These are phyloP conservation scores for Verticillium klebahnii DNA, from an alignment of 2,329 filamentous ascomycete genomes.

Conservation along the genomic window DNA sequence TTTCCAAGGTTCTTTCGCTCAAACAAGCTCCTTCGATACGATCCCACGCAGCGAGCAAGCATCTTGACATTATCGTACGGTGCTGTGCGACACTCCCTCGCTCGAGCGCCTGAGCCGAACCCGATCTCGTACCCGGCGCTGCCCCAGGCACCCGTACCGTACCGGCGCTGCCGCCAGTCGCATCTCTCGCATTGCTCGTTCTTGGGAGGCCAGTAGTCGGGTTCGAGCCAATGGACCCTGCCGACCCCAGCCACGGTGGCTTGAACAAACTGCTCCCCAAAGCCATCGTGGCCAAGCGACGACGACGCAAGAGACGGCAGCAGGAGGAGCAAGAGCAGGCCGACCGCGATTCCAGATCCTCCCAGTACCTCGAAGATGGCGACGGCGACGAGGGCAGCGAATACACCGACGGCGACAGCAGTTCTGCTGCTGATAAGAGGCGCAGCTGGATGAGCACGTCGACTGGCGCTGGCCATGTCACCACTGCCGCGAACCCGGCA, in stretches of 20 bases:
- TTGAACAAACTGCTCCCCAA: slow-evolving; percentile 51
- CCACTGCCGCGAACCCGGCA: too few species aligned
- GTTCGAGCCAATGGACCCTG: not conserved
- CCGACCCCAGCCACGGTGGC: slow-evolving; percentile 18
- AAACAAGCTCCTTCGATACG: too few species aligned
- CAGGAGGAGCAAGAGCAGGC: slow-evolving; percentile 28
- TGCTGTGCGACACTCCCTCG: too few species aligned
- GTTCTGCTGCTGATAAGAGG: slow-evolving; percentile 20
- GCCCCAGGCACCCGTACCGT: not conserved
- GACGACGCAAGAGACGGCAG: slow-evolving; percentile 35
- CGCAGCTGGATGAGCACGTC: slow-evolving; percentile 11
- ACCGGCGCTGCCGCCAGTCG: not conserved
- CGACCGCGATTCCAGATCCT: not conserved
- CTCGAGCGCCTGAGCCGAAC: not conserved
- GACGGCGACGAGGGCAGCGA: not conserved
- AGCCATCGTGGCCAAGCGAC: slow-evolving; percentile 43
- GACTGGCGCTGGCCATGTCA: too few species aligned
- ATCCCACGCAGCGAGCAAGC: too few species aligned
- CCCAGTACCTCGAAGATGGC: not conserved
- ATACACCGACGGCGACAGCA: slow-evolving; percentile 1
- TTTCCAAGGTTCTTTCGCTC: too few species aligned
- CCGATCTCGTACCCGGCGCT: not conserved
- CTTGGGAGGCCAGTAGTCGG: not conserved
- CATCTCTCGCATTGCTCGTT: not conserved
- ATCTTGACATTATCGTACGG: too few species aligned